Base-by-base conservation (phyloP, 2,329 filamentous ascomycete genomes). In the Cryphonectria parasitica region DNA sequence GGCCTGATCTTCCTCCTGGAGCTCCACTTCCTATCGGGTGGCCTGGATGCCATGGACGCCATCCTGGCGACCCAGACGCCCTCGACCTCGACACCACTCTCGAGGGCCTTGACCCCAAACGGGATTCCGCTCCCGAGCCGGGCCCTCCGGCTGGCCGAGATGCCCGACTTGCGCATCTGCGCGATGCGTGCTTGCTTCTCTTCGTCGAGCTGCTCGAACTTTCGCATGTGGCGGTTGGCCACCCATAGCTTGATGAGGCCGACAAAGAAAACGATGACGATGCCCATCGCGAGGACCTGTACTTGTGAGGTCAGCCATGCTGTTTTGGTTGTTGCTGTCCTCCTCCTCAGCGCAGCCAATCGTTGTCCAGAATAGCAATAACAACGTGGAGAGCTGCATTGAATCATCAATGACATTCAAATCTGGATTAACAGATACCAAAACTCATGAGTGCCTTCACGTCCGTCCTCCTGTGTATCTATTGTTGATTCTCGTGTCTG, bases 41-140 rank as follows among this genome's bases (percentile, higher is more conserved):
- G 71, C 34, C 64, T 61, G 13, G 69, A 66, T 2, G 71, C 70
- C 15, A 84, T 82, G 15, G 83, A 83, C 13, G 82, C 80, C 61
- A 85, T 83, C 66, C 83, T 82, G 34, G 89, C 90, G 65, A 92
- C 89, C 90, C 92, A 94, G 66, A 98, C 94, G 4, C 94, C 95
- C 74, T 97, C 93, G 10, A 97, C 88, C 77, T 95, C 88, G 60
- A 97, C 85, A 7, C 94, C 94, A 75, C 88, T 92, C 78, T 97
- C 91, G 63, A 98, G 88, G 8, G 95, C 95, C 75, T 92, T 90
- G 67, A 96, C 89, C 28, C 95, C 95, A 76, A 98, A 98, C 0
- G 94, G 94, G 49, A 97, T 88, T 13, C 93, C 90, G 66, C 88
- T 84, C 25, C 75, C 71, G 25, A 64, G 25, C 8, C 49, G 34